Evolutionary conservation across 1,139 yeast genomes (phyloP).

Genomic region (Debaryomycetaceae sp.): DNA sequence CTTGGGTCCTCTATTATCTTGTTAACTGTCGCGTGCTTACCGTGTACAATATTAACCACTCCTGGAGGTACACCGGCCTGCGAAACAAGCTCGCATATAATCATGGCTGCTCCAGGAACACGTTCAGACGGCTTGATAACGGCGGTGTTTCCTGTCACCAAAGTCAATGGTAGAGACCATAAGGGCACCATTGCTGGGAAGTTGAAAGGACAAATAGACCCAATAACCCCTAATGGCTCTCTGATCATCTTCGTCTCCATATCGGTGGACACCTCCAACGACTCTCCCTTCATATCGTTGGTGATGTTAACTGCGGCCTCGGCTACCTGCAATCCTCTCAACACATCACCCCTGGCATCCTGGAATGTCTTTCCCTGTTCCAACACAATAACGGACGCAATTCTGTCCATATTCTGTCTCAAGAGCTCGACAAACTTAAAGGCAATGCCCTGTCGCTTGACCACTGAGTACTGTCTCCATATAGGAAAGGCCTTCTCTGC

Average conservation of each 20-base stretch:
- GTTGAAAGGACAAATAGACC: conserved; percentile 72
- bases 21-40: conserved; percentile 73
- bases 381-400: conserved; percentile 68
- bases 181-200: conserved; percentile 87
- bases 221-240: conserved; percentile 61
- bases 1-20: conserved; percentile 72
- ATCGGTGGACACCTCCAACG: conserved; percentile 67
- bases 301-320: conserved; percentile 64
- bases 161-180: conserved; percentile 74
- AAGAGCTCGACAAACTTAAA: conserved; percentile 69
- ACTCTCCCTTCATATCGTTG: conserved; percentile 62
- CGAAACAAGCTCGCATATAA: conserved; percentile 68
- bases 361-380: conserved; percentile 81
- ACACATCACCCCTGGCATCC: conserved; percentile 77
- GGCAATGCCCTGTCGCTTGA: conserved; percentile 72
- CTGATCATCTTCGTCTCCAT: conserved; percentile 81
- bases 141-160: conserved; percentile 77
- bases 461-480: conserved; percentile 59
- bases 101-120: conserved; percentile 76
- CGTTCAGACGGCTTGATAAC: conserved; percentile 77
- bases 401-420: conserved; percentile 64
- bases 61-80: conserved; percentile 82
- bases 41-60: conserved; percentile 71
- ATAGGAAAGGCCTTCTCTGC: conserved; percentile 59
- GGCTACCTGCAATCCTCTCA: conserved; percentile 79